These are phyloP conservation scores for Citrus cavaleriei DNA, from an alignment of 345 rosid species.

Conservation along the genomic window DNA sequence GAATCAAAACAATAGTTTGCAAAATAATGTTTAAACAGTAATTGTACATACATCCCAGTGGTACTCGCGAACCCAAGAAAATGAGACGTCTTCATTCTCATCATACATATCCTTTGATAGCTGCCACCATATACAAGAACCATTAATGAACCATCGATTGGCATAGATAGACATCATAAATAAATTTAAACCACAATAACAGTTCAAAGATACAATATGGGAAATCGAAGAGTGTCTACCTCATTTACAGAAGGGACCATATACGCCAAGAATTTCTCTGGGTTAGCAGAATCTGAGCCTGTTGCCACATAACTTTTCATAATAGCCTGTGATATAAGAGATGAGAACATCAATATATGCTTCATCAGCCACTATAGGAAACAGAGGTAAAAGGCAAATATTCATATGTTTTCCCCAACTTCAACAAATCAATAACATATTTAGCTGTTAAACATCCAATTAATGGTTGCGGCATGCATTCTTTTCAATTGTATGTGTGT, in stretches of 20 bases:
- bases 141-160: neutral
- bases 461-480: neutral
- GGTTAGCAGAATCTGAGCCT: slow-evolving; percentile 64
- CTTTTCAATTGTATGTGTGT: neutral
- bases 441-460: neutral
- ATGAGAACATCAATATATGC: slow-evolving; percentile 7
- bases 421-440: neutral
- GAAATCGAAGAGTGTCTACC: slow-evolving; percentile 39
- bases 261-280: slow-evolving; percentile 86
- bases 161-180: neutral
- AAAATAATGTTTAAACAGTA: neutral
- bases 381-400: neutral
- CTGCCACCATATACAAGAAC: slow-evolving; percentile 40
- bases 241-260: slow-evolving; percentile 82
- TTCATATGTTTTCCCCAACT: neutral
- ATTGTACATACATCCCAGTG: slow-evolving; percentile 80
- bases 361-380: neutral
- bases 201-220: neutral
- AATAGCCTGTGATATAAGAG: slow-evolving; percentile 55
- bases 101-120: slow-evolving; percentile 72
- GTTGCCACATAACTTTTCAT: slow-evolving; percentile 82
- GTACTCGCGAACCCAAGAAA: slow-evolving; percentile 92
- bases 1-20: neutral
- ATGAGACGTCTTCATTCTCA: slow-evolving; percentile 71
- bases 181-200: neutral